Evolutionary conservation across 2,329 filamentous ascomycete genomes (phyloP).

Genomic region (Rachicladosporium sp.): DNA sequence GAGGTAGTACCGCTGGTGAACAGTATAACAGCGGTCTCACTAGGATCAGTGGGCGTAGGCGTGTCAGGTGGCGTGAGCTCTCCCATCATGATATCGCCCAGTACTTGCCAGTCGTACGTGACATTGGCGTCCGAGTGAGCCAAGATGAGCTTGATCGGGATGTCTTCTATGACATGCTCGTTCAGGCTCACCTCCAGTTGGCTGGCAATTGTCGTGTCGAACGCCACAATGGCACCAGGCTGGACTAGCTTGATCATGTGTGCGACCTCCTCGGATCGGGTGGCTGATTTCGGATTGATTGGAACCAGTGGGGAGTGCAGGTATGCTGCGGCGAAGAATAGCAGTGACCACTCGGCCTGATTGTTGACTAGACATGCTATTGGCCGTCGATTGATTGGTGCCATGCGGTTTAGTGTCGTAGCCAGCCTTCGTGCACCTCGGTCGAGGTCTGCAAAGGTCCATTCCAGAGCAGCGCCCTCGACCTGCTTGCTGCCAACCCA

Average conservation of each 20-base stretch:
- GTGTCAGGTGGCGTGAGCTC: slow-evolving; percentile 22
- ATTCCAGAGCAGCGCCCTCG: slow-evolving; percentile 18
- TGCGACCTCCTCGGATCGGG: slow-evolving; percentile 17
- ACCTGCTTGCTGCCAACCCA: slow-evolving; percentile 19
- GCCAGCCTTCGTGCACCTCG: slow-evolving; percentile 19
- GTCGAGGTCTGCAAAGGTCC: slow-evolving; percentile 21
- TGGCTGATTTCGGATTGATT: slow-evolving; percentile 20
- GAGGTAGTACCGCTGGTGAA: slow-evolving; percentile 42
- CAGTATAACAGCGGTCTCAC: slow-evolving; percentile 29
- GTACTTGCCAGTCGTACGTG: slow-evolving; percentile 13
- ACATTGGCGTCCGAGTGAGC: slow-evolving; percentile 10
- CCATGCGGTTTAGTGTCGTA: slow-evolving; percentile 17
- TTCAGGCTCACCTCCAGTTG: slow-evolving; percentile 18
- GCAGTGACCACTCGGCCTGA: slow-evolving; percentile 23
- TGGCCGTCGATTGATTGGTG: slow-evolving; percentile 19
- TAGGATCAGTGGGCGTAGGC: slow-evolving; percentile 15
- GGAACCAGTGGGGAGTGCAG: slow-evolving; percentile 21
- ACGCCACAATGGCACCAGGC: slow-evolving; percentile 17
- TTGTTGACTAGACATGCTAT: slow-evolving; percentile 21
- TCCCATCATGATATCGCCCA: slow-evolving; percentile 18
- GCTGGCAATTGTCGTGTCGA: slow-evolving; percentile 15
- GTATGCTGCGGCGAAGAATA: slow-evolving; percentile 22
- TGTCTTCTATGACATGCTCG: slow-evolving; percentile 13
- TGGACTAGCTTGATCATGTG: slow-evolving; percentile 20
- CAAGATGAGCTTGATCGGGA: slow-evolving; percentile 16